These are phyloP conservation scores for Sicyos edulis DNA, from an alignment of 306 rosid genomes.

Conservation along the genomic window DNA sequence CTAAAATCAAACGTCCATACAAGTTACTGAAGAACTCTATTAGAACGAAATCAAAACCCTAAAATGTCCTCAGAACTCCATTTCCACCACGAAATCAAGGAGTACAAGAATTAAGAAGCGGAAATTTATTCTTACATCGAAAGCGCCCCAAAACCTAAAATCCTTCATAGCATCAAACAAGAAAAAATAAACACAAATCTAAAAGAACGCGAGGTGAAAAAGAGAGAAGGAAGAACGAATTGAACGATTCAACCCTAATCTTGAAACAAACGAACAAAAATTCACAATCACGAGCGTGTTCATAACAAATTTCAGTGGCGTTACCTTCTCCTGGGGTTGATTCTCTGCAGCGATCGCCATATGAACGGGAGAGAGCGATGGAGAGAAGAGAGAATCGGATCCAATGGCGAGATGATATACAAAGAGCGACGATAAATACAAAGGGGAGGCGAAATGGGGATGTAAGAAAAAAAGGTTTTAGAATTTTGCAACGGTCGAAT, in stretches of 20 bases:
- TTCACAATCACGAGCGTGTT: not conserved
- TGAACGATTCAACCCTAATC: not conserved
- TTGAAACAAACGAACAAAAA: not conserved
- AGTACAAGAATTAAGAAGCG: not conserved
- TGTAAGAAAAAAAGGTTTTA: slow-evolving; percentile 1
- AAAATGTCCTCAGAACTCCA: not conserved
- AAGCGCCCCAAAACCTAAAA: not conserved
- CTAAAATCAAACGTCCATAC: not conserved
- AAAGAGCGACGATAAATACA: slow-evolving; percentile 20
- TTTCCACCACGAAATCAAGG: not conserved
- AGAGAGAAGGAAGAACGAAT: not conserved
- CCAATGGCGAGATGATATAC: slow-evolving; percentile 15
- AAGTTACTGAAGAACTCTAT: not conserved
- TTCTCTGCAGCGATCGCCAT: slow-evolving; percentile 82
- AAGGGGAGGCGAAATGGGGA: slow-evolving; percentile 15
- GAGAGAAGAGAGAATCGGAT: slow-evolving; percentile 18
- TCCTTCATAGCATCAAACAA: not conserved
- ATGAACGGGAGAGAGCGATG: not conserved
- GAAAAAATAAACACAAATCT: not conserved
- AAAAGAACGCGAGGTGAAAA: not conserved
- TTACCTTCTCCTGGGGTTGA: slow-evolving; percentile 58
- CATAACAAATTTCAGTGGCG: not conserved
- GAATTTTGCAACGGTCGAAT: slow-evolving; percentile 80
- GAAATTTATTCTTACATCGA: not conserved
- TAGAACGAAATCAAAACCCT: not conserved